Conservation (phyloP, 345 rosid genomes). For the Eutrema yunnanense region DNA sequence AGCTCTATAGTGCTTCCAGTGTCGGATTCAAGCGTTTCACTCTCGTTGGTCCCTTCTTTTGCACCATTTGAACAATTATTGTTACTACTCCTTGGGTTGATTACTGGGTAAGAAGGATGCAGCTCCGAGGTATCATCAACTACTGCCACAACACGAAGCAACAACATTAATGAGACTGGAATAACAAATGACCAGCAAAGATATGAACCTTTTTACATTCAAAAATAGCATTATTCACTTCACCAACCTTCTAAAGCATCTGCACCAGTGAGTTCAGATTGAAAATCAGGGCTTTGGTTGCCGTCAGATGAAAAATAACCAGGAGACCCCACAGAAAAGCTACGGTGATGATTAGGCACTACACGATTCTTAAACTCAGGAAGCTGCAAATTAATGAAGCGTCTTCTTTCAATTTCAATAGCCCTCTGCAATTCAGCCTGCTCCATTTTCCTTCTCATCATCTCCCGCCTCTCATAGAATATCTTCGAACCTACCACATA, state of each 20-base stretch:
- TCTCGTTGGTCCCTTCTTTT: slow-evolving; percentile 19
- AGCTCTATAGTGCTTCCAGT: slow-evolving; percentile 34
- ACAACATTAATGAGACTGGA: not conserved
- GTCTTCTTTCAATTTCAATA: slow-evolving; percentile 82
- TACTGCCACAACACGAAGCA: slow-evolving; percentile 24
- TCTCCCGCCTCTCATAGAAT: slow-evolving; percentile 47
- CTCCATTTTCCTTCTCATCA: slow-evolving; percentile 75
- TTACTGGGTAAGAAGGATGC: slow-evolving; percentile 34
- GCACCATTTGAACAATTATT: slow-evolving; percentile 1
- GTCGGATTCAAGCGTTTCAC: slow-evolving; percentile 6
- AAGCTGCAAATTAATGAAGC: slow-evolving; percentile 71
- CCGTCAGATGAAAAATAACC: slow-evolving; percentile 27
- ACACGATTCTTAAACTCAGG: slow-evolving; percentile 55
- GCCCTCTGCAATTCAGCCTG: slow-evolving; percentile 53
- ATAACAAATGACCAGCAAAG: not conserved
- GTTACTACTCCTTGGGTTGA: not conserved
- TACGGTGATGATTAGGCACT: slow-evolving; percentile 50
- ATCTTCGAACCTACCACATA: slow-evolving; percentile 47
- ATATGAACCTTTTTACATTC: not conserved
- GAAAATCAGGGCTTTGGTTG: slow-evolving; percentile 29
- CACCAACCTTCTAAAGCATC: slow-evolving; percentile 43
- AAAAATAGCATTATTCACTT: not conserved
- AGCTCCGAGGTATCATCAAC: slow-evolving; percentile 25
- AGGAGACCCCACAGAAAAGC: slow-evolving; percentile 69
- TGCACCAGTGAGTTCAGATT: slow-evolving; percentile 35